Conservation (phyloP, 2,329 filamentous ascomycete species). For the Fusarium subtropicale region DNA sequence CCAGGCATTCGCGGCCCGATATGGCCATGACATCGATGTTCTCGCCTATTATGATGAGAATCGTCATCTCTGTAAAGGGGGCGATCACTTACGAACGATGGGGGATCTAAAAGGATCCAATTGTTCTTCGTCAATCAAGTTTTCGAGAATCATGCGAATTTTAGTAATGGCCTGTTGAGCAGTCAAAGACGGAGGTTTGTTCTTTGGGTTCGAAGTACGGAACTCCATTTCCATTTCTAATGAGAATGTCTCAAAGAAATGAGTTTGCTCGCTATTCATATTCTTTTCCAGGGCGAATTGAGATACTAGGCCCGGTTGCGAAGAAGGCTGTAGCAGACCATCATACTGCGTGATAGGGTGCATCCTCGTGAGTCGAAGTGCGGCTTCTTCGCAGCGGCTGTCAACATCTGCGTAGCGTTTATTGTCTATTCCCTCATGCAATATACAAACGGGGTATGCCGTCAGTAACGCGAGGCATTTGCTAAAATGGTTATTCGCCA, state of each 20-base stretch:
- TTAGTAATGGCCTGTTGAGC: background rate
- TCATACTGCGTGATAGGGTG: too few relatives aligned
- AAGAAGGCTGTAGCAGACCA: too few relatives aligned
- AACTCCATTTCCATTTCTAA: background rate
- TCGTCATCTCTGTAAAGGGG: too few relatives aligned
- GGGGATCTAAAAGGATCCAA: background rate
- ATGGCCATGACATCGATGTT: constrained; percentile 1
- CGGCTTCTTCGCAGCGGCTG: background rate
- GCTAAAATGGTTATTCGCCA: background rate
- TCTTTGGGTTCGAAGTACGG: background rate
- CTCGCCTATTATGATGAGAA: background rate
- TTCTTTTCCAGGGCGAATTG: background rate
- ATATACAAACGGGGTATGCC: background rate
- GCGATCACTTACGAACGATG: background rate
- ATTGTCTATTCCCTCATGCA: background rate
- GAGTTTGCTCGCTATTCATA: fast-evolving
- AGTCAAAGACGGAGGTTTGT: background rate
- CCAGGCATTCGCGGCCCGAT: background rate
- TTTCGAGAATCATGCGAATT: background rate
- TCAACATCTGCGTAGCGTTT: background rate
- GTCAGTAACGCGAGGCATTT: background rate
- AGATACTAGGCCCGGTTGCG: too few relatives aligned
- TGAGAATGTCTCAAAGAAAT: background rate
- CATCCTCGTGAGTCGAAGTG: background rate
- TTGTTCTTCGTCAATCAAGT: background rate